These are phyloP conservation scores for Cordyceps fumosorosea DNA, from an alignment of 2,329 filamentous ascomycete species.

Conservation along the genomic window DNA sequence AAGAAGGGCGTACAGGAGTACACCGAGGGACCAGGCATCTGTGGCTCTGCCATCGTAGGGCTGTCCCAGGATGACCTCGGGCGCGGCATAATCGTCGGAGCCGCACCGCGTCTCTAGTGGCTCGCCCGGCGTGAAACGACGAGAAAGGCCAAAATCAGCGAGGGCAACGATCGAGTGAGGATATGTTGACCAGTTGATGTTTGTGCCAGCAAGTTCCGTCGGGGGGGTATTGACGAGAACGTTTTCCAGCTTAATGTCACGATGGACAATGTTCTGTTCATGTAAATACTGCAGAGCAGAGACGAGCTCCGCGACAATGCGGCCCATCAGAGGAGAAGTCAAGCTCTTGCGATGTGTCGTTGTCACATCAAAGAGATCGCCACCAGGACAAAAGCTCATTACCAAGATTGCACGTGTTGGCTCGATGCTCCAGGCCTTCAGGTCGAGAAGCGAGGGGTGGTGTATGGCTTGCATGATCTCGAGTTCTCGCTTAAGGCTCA, in stretches of 20 bases:
- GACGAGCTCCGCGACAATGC: constrained; percentile 86
- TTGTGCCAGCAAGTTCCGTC: constrained; percentile 55
- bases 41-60: constrained; percentile 87
- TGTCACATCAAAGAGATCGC: constrained; percentile 90
- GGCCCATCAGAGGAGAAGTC: constrained; percentile 61
- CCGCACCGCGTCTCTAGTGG: constrained; percentile 91
- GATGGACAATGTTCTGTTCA: constrained; percentile 78
- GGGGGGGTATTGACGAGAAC: constrained; percentile 81
- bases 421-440: constrained; percentile 88
- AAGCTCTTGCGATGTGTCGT: constrained; percentile 64
- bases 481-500: constrained; percentile 87
- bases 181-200: constrained; percentile 65
- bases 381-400: constrained; percentile 85
- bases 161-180: constrained; percentile 80
- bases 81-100: constrained; percentile 93
- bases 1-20: constrained; percentile 86
- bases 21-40: constrained; percentile 92
- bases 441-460: constrained; percentile 83
- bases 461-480: constrained; percentile 86
- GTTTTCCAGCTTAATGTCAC: constrained; percentile 96
- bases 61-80: constrained; percentile 92
- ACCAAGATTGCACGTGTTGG: constrained; percentile 76
- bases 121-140: constrained; percentile 77
- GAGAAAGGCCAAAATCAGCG: constrained; percentile 84
- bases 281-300: constrained; percentile 83